Evolutionary conservation across 345 rosid genomes (phyloP).

Genomic region (Erucastrum elatum): DNA sequence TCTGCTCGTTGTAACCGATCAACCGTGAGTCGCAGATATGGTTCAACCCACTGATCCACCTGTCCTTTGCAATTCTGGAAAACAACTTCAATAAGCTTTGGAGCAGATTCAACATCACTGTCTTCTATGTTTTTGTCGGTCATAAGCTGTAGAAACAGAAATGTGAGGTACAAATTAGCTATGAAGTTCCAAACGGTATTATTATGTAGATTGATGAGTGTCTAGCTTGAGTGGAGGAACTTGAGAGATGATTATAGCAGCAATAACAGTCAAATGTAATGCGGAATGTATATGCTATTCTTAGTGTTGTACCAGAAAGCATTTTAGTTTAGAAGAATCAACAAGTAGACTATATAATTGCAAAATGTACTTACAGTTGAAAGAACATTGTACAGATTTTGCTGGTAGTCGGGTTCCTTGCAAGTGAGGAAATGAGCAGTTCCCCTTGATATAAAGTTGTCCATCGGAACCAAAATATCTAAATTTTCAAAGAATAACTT

Average conservation of each 20-base stretch:
- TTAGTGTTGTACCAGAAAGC: no score
- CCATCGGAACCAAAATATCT: neutral
- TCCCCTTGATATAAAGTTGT: neutral
- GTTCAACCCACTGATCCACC: conserved; percentile 1
- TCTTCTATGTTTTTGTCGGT: conserved; percentile 1
- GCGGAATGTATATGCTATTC: no score
- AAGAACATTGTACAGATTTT: neutral
- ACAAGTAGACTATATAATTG: neutral
- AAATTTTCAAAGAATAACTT: neutral
- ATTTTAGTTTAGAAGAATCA: neutral
- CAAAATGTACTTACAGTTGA: neutral
- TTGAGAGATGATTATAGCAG: conserved; percentile 21
- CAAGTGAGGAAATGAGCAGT: neutral
- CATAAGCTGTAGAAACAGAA: neutral
- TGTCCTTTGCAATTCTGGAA: neutral
- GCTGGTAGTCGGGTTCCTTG: neutral
- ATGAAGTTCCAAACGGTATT: neutral
- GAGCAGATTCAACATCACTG: neutral
- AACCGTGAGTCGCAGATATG: conserved; percentile 72
- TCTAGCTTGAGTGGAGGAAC: conserved; percentile 11
- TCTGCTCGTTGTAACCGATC: conserved; percentile 77
- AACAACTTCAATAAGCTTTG: neutral
- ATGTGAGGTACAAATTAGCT: neutral
- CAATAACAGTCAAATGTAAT: conserved; percentile 9
- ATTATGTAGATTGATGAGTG: neutral